phyloP scores from a whole-genome alignment of 2,329 filamentous ascomycete genomes.

The Ceratocystiopsis minuta region DNA sequence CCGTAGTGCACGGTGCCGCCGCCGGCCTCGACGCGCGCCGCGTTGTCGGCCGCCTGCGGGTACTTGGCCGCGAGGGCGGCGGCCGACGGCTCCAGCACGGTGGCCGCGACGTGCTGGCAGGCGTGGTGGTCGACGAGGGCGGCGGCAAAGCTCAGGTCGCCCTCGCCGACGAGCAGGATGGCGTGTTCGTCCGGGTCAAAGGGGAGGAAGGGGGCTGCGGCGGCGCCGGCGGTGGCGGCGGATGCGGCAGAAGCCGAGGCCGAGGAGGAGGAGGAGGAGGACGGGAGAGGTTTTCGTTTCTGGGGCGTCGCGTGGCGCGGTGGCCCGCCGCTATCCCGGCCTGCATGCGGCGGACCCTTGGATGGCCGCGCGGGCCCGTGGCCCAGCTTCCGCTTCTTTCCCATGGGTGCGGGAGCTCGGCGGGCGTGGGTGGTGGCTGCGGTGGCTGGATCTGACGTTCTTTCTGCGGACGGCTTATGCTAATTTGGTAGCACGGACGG shows the following conservation, averaged over 20 bases:
- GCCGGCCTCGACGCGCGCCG: slow-evolving; percentile 31
- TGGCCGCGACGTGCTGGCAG: slow-evolving; percentile 50
- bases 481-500: background rate
- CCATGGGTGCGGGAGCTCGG: slow-evolving; percentile 17
- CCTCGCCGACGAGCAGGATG: slow-evolving; percentile 65
- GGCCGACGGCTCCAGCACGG: slow-evolving; percentile 42
- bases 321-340: slow-evolving; percentile 3
- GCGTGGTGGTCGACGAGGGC: slow-evolving; percentile 47
- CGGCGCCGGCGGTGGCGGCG: slow-evolving; percentile 17
- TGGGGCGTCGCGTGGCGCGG: background rate
- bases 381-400: slow-evolving; percentile 25
- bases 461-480: background rate
- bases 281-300: background rate
- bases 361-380: slow-evolving; percentile 3
- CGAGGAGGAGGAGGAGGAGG: too few species aligned
- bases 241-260: background rate
- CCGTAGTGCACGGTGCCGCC: slow-evolving; percentile 34
- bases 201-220: slow-evolving; percentile 28
- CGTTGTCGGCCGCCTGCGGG: slow-evolving; percentile 46
- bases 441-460: background rate
- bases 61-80: slow-evolving; percentile 52
- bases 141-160: slow-evolving; percentile 61
- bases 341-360: slow-evolving; percentile 2
- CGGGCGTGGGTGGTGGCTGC: too few species aligned
- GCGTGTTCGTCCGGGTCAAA: slow-evolving; percentile 47